These are phyloP conservation scores for Pelagomonas calceolata DNA, from an alignment of 108 stramenopile species.

Conservation along the genomic window DNA sequence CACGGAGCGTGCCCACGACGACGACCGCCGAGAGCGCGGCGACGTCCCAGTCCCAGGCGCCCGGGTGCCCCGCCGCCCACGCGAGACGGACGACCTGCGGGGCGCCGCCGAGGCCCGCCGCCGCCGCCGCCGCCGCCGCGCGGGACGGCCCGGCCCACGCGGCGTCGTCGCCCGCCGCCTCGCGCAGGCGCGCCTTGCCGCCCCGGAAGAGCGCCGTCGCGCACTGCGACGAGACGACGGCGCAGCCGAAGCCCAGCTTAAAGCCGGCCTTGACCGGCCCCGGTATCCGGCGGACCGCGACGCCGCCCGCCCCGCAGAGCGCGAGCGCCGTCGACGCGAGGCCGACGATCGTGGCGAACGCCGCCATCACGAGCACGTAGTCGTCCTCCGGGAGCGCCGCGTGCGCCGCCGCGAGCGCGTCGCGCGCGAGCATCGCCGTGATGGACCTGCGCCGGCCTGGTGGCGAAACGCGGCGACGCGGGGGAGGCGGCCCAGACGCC, in stretches of 20 bases:
- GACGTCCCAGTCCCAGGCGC: neutral
- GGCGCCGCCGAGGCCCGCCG: neutral
- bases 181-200: too few species aligned
- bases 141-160: too few species aligned
- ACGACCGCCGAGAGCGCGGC: neutral
- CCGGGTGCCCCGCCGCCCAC: neutral
- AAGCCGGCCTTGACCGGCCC: conserved; percentile 55
- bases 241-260: conserved; percentile 29
- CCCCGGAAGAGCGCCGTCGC: neutral
- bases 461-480: too few species aligned
- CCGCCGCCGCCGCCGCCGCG: too few species aligned
- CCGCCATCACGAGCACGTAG: conserved; percentile 57
- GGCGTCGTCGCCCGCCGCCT: too few species aligned
- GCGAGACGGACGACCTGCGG: neutral
- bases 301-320: conserved; percentile 49
- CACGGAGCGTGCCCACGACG: neutral
- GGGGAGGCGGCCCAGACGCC: too few species aligned
- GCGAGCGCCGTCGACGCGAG: conserved; percentile 53
- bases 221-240: neutral
- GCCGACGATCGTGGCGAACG: conserved; percentile 57
- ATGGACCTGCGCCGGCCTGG: too few species aligned
- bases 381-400: conserved; percentile 53
- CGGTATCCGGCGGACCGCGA: conserved; percentile 47
- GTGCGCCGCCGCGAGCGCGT: conserved; percentile 59
- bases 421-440: conserved; percentile 62